Conservation (phyloP, 768 basidiomycete species). For the Boletus subcaerulescens region DNA sequence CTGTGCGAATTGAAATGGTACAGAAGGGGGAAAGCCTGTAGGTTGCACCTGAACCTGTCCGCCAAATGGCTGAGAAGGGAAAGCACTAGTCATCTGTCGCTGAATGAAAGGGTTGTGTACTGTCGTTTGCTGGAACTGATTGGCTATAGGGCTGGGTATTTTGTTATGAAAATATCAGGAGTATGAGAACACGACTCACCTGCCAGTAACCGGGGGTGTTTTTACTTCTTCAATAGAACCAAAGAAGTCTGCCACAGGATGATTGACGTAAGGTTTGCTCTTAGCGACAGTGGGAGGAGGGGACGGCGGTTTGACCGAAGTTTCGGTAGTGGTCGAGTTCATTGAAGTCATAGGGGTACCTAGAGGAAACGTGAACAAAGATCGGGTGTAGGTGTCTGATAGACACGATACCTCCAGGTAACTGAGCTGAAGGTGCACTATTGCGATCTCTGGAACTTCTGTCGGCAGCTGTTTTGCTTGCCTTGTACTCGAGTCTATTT, state of each 20-base stretch:
- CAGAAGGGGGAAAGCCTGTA: constrained; percentile 53
- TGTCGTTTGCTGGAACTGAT: constrained; percentile 56
- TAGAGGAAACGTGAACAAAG: constrained; percentile 7
- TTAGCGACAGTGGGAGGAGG: constrained; percentile 21
- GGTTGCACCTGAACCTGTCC: constrained; percentile 49
- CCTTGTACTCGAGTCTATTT: constrained; percentile 89
- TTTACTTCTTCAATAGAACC: constrained; percentile 80
- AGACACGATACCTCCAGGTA: constrained; percentile 16
- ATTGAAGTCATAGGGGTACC: constrained; percentile 19
- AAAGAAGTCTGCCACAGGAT: constrained; percentile 81
- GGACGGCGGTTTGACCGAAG: constrained; percentile 25
- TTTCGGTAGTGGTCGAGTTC: constrained; percentile 16
- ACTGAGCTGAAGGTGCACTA: constrained; percentile 6
- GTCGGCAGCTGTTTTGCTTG: constrained; percentile 69
- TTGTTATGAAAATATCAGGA: constrained; percentile 8
- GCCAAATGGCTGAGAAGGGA: constrained; percentile 41
- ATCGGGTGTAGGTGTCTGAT: neutral
- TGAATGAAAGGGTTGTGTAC: constrained; percentile 77
- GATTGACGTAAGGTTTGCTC: constrained; percentile 38
- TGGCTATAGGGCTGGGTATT: constrained; percentile 41
- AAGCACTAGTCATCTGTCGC: constrained; percentile 49
- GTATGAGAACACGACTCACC: constrained; percentile 27
- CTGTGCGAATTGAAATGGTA: constrained; percentile 36
- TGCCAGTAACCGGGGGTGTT: constrained; percentile 56
- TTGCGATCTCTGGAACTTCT: constrained; percentile 18